A percentile compares a stretch with the other conserved stretches of the same genome.
These are phyloP conservation scores for Phalaenopsis aphrodite DNA, from an alignment of 106 monocot species.

Conservation along the genomic window DNA sequence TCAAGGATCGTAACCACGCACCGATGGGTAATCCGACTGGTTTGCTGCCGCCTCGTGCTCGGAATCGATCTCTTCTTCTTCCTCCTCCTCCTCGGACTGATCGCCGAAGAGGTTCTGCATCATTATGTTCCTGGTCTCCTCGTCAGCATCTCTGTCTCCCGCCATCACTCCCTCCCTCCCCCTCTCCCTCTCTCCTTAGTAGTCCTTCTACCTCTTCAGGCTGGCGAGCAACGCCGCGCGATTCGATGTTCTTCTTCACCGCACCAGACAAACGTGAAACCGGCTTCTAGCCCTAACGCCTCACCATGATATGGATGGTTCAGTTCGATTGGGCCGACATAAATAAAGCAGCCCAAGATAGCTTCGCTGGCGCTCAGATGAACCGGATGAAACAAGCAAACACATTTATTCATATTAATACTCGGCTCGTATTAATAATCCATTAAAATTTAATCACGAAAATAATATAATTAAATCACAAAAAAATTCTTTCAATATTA, in stretches of 20 bases:
- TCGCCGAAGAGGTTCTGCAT: conserved; percentile 99
- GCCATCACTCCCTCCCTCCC: conserved; percentile 19
- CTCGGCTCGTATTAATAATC: too few species aligned
- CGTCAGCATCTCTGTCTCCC: conserved; percentile 38
- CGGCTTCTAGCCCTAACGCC: not conserved
- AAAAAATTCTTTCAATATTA: too few species aligned
- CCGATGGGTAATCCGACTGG: conserved; percentile 53
- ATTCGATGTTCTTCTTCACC: too few species aligned
- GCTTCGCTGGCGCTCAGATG: not conserved
- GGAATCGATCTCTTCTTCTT: conserved; percentile 51
- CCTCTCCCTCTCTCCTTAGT: not conserved
- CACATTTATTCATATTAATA: too few species aligned
- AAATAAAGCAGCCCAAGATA: not conserved
- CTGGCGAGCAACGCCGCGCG: too few species aligned
- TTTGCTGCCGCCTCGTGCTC: conserved; percentile 49
- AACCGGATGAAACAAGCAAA: not conserved
- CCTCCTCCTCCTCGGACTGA: conserved; percentile 88
- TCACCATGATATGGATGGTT: not conserved
- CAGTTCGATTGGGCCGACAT: not conserved
- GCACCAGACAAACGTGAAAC: not conserved
- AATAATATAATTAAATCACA: too few species aligned
- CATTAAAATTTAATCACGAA: too few species aligned
- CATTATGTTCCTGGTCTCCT: conserved; percentile 81
- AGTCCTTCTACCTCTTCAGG: not conserved
- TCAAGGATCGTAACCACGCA: conserved; percentile 11